Evolutionary conservation across 768 basidiomycete genomes (phyloP), one percentile per base, ranked within the genome.

Genomic region (Phaeotremella fagi): DNA sequence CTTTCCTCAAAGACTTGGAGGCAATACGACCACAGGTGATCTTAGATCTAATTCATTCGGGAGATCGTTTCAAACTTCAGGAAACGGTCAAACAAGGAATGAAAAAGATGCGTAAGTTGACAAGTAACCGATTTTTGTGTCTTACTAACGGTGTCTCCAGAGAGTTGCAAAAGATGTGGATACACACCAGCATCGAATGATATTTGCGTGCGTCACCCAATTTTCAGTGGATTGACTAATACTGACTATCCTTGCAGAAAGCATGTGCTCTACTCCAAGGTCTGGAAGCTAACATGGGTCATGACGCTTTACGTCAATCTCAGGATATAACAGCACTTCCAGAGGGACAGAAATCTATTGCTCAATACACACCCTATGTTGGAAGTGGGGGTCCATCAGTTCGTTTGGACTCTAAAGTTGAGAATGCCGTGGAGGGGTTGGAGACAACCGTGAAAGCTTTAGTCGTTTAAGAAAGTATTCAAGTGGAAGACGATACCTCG

Each of bases 31-130:
- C 95, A 0, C 90, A 87, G 66, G 89, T 89, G 0, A 95, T 99
- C 60, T 89, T 99, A 57, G 95, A 99, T 72, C 94, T 98, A 55
- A 95, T 98, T 25, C 90, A 95, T 73, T 91, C 88, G 0, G 92
- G 92, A 5, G 92, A 97, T 70, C 85, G 87, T 1, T 91, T 91
- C 63, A 88, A 90, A 69, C 78, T 92, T 20, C 83, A 81, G 59
- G 86, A 89, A 43, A 87, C 87, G 59, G 82, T 92, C n/a, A 88
- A 85, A 67, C 84, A 84, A 12, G 81, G 82, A 0, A 87, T 90
- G 72, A 90, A 90, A 71, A 74, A 79, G 25, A 88, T 91, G 74
- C 88, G 91, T 94, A 75, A 73, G 86, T 78, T 45, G 6, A 7
- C 20, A 18, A 43, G 7, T 33, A 16, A 33, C 31, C 31, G 31